Evolutionary conservation across 179 eudicot species (phyloP).

Genomic region (Silene coronaria): DNA sequence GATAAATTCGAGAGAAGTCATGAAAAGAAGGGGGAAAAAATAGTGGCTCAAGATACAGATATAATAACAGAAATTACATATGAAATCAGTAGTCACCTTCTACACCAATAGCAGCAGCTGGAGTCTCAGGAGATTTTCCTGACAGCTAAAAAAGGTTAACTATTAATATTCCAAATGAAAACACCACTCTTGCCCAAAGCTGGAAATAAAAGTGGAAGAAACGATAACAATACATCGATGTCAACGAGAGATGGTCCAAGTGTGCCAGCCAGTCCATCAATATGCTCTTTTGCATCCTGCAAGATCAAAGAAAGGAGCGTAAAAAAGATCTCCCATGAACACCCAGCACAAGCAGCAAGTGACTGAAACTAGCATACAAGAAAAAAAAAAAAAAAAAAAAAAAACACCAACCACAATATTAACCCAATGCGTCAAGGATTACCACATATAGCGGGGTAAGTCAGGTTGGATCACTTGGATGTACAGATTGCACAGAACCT

Average conservation of each 20-base stretch:
- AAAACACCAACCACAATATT: neutral
- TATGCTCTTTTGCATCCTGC: conserved; percentile 98
- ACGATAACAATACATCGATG: conserved; percentile 61
- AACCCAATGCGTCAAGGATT: neutral
- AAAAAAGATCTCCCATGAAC: neutral
- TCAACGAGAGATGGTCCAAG: conserved; percentile 77
- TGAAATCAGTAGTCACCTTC: conserved; percentile 58
- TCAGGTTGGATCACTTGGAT: neutral
- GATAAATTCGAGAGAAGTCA: neutral
- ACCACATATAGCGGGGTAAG: neutral
- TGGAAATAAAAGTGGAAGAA: conserved; percentile 12
- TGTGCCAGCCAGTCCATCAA: conserved; percentile 85
- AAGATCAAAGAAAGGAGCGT: conserved; percentile 24
- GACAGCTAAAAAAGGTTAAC: conserved; percentile 55
- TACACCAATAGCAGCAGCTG: conserved; percentile 57
- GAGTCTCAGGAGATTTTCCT: conserved; percentile 46
- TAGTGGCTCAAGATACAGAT: neutral
- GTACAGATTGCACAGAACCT: neutral
- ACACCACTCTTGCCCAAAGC: neutral
- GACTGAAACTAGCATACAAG: neutral
- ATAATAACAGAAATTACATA: conserved; percentile 17
- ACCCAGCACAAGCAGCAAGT: neutral
- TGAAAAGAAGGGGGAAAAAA: neutral
- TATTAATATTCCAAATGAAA: conserved; percentile 23
- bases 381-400: no score